Conservation (phyloP, 2,329 filamentous ascomycete genomes). For the Blumeriella jaapii region DNA sequence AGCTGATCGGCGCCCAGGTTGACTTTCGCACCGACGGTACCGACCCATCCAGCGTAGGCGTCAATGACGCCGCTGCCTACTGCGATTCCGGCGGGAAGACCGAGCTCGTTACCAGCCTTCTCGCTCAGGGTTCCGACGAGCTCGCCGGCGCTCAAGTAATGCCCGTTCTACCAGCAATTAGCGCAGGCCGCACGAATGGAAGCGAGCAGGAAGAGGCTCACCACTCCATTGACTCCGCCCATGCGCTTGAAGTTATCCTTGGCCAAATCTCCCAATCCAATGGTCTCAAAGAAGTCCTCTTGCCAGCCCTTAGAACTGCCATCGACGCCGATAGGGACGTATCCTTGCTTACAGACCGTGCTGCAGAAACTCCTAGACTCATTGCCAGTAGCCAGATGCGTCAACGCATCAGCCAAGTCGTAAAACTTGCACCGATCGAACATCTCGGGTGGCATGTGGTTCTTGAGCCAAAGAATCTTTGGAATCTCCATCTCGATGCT, state of each 20-base stretch:
- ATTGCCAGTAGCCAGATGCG: slow-evolving; percentile 84
- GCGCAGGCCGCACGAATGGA: slow-evolving; percentile 5
- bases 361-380: slow-evolving; percentile 92
- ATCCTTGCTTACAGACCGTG: slow-evolving; percentile 95
- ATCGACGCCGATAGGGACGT: slow-evolving; percentile 91
- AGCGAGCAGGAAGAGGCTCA: slow-evolving; percentile 45
- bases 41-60: slow-evolving; percentile 97
- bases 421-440: slow-evolving; percentile 96
- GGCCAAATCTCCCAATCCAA: slow-evolving; percentile 75
- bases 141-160: slow-evolving; percentile 85
- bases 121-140: slow-evolving; percentile 76
- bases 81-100: slow-evolving; percentile 75
- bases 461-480: slow-evolving; percentile 97
- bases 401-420: slow-evolving; percentile 84
- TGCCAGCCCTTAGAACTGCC: slow-evolving; percentile 98
- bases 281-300: slow-evolving; percentile 78
- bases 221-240: slow-evolving; percentile 89
- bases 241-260: slow-evolving; percentile 86
- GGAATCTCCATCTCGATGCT: slow-evolving; percentile 99
- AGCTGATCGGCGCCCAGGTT: slow-evolving; percentile 58
- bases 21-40: slow-evolving; percentile 95
- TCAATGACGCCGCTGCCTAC: slow-evolving; percentile 96
- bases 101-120: slow-evolving; percentile 71
- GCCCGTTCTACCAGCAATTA: slow-evolving; percentile 58
- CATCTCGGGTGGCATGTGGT: slow-evolving; percentile 85